phyloP scores from a whole-genome alignment of 352 stramenopile species.

The Discostella stelligera region DNA sequence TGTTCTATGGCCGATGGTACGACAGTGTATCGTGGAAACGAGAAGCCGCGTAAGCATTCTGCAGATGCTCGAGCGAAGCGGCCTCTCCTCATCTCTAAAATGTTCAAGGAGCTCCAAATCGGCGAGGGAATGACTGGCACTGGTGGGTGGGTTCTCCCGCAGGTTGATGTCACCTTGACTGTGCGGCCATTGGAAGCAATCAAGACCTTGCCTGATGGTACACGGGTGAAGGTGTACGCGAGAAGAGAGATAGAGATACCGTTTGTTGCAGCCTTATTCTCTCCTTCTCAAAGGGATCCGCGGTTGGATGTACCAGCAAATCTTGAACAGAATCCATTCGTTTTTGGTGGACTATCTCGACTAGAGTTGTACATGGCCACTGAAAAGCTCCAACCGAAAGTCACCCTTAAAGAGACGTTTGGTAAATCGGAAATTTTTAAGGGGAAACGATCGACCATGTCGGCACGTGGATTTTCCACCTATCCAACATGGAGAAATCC shows the following conservation, averaged over 20 bases:
- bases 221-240: conserved; percentile 66
- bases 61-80: conserved; percentile 26
- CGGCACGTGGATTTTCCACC: conserved; percentile 31
- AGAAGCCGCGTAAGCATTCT: conserved; percentile 31
- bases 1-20: conserved; percentile 65
- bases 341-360: conserved; percentile 28
- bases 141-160: conserved; percentile 56
- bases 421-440: conserved; percentile 8
- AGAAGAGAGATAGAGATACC: conserved; percentile 74
- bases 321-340: conserved; percentile 68
- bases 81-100: conserved; percentile 29
- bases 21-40: conserved; percentile 56
- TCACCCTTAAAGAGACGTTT: conserved; percentile 1
- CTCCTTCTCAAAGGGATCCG: conserved; percentile 49
- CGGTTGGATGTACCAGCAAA: conserved; percentile 51
- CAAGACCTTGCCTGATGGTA: conserved; percentile 57
- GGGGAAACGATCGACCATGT: conserved; percentile 3
- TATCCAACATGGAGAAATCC: conserved; percentile 10
- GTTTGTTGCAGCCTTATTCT: conserved; percentile 68
- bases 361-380: conserved; percentile 6
- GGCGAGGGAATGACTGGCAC: conserved; percentile 70
- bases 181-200: conserved; percentile 70
- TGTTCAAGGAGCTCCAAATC: conserved; percentile 48
- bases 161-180: conserved; percentile 53
- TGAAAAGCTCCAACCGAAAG: neutral